Evolutionary conservation across 1,284 basidiomycete species (phyloP), one percentile per base, ranked within the genome.

Genomic region (Schizophyllum commune): DNA sequence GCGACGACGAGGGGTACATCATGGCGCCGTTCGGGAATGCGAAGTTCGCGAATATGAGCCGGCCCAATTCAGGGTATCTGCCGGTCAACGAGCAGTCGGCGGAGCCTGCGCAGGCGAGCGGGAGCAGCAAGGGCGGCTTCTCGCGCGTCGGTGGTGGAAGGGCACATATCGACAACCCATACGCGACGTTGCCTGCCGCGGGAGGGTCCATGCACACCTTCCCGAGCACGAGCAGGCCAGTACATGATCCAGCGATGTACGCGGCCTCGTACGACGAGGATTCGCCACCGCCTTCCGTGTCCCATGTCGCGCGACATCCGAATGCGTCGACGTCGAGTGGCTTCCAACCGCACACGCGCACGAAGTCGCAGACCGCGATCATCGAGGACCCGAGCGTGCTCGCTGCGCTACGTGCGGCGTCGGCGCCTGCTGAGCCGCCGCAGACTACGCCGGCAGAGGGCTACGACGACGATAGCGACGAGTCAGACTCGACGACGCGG

Each of bases 1-100:
- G 81, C 66, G 89, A 84, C 32, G 89, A 92, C 67, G 91, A 93
- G 67, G 88, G 89, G 17, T 89, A 80, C 66, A 93, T 93, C 67
- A 93, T 94, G 89, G 85, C 89, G 68, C 83, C 85, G 34, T 89
- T 85, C 76, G 53, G 53, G 19, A 55, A 21, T 11, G 9, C 53
- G 27, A 55, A 55, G 53, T 20, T 20, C 19, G 19, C 53, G 15
- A 47, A 17, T 17, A 47, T 47, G 39, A 47, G 39, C 39, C 2
- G 39, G 39, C 81, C 75, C 9, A 76, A 80, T 13, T 71, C 77
- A 47, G 84, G 83, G 0, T 82, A 86, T 73, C 66, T 73, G 56
- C 69, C 78, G n/a, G 71, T 88, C 56, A 64, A 71, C 17, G 73
- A 64, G 60, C 53, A 62, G 59, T 68, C 52, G 32, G 64, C 69